These are phyloP conservation scores for Psilocybe subaeruginosa DNA, from an alignment of 768 basidiomycete genomes.

Conservation along the genomic window DNA sequence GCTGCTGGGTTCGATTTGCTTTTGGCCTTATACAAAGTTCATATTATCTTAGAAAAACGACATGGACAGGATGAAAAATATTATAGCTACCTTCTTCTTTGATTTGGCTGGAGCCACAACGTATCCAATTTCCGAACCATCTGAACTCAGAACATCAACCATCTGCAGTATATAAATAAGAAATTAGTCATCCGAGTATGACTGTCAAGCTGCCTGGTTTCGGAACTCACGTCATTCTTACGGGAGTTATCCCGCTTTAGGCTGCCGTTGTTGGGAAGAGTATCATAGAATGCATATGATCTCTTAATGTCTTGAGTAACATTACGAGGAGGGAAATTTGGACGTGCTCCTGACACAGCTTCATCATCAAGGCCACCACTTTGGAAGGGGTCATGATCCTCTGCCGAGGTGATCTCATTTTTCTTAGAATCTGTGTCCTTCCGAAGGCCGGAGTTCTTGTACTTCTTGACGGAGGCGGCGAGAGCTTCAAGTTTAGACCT, in stretches of 20 bases:
- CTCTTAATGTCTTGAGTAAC: not conserved
- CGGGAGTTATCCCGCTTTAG: constrained; percentile 4
- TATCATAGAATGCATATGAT: not conserved
- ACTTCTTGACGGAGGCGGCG: constrained; percentile 11
- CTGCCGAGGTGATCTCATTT: not conserved
- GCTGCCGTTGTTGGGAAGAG: not conserved
- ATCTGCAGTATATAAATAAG: no score
- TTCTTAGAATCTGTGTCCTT: constrained; percentile 4
- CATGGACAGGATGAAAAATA: no score
- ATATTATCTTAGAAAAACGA: no score
- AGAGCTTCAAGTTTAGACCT: not conserved
- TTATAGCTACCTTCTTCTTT: no score
- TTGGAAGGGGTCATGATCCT: constrained; percentile 1
- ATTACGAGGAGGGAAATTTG: constrained; percentile 1
- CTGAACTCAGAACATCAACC: not conserved
- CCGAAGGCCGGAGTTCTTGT: constrained; percentile 11
- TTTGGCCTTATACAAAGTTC: not conserved
- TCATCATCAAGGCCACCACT: constrained; percentile 24
- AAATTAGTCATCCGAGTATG: no score
- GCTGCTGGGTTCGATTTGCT: no score
- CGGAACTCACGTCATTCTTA: constrained; percentile 9
- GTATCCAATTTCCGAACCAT: not conserved
- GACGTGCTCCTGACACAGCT: constrained; percentile 13
- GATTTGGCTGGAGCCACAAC: no score
- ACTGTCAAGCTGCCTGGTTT: not conserved